phyloP scores from a whole-genome alignment of 352 stramenopile genomes.

The Pythium guiyangense region DNA sequence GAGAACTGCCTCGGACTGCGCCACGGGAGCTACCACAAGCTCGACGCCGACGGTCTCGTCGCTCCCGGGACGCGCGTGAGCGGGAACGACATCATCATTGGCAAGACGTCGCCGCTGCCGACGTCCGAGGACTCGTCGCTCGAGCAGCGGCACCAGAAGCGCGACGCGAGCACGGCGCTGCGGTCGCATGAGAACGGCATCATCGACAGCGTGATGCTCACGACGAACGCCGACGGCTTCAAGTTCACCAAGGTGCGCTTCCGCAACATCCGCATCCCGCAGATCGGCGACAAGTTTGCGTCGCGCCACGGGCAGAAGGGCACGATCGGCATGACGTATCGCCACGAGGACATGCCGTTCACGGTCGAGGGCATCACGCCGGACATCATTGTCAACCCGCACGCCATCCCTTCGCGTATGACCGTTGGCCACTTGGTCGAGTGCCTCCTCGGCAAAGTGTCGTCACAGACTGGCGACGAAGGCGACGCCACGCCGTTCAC shows the following conservation, averaged over 20 bases:
- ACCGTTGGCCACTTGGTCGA: constrained; percentile 99
- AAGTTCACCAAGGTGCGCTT: constrained; percentile 98
- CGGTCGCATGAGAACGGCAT: constrained; percentile 98
- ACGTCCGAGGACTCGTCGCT: constrained; percentile 75
- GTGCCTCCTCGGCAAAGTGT: constrained; percentile 98
- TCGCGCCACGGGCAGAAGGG: constrained; percentile 89
- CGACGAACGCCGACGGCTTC: constrained; percentile 96
- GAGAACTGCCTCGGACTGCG: constrained; percentile 95
- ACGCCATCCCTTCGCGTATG: constrained; percentile 99
- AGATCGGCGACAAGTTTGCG: constrained; percentile 99
- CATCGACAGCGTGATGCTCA: constrained; percentile 99
- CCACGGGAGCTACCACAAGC: constrained; percentile 97
- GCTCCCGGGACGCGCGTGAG: constrained; percentile 95
- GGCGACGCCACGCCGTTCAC: constrained; percentile 99
- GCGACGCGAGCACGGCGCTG: constrained; percentile 95
- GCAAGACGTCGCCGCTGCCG: constrained; percentile 95
- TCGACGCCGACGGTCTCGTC: constrained; percentile 98
- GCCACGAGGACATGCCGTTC: constrained; percentile 99
- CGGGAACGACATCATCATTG: constrained; percentile 98
- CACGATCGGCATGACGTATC: constrained; percentile 99
- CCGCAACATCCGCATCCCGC: constrained; percentile 97
- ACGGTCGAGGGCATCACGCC: constrained; percentile 98
- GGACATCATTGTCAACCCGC: constrained; percentile 99
- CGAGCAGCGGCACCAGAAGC: constrained; percentile 93
- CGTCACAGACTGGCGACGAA: constrained; percentile 95